Conservation (phyloP, 768 basidiomycete species). For the Pleurotus citrinopileatus region DNA sequence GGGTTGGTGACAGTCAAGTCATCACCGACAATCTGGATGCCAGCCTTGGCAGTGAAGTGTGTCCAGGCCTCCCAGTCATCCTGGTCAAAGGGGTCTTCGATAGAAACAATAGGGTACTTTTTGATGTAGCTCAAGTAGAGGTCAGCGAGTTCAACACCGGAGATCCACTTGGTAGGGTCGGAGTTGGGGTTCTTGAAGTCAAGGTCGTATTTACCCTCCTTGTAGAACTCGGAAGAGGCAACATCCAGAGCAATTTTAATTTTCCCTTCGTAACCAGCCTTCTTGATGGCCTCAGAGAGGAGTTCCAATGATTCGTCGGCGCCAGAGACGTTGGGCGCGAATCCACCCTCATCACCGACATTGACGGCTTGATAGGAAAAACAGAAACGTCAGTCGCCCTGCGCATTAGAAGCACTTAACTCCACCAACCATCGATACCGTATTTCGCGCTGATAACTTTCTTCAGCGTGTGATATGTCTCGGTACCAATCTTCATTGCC, state of each 20-base stretch:
- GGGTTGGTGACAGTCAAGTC: conserved; percentile 99
- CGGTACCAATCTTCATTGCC: conserved; percentile 98
- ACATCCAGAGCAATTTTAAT: conserved; percentile 98
- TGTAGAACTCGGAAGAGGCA: conserved; percentile 99
- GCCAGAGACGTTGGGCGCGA: conserved; percentile 96
- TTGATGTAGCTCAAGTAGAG: conserved; percentile 83
- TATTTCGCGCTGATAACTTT: conserved; percentile 99
- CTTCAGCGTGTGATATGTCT: conserved; percentile 97
- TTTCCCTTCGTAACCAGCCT: conserved; percentile 98
- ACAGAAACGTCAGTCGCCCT: conserved; percentile 14
- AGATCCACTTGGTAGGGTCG: conserved; percentile 94
- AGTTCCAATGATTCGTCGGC: conserved; percentile 98
- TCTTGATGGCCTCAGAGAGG: conserved; percentile 92
- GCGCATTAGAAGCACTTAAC: conserved; percentile 10
- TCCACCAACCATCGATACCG: conserved; percentile 86
- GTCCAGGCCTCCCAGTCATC: conserved; percentile 99
- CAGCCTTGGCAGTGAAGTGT: conserved; percentile 77
- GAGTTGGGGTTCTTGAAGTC: conserved; percentile 99
- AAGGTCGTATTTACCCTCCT: conserved; percentile 98
- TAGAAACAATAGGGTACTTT: conserved; percentile 94
- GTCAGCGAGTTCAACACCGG: conserved; percentile 89
- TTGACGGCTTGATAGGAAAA: conserved; percentile 71
- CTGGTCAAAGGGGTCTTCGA: conserved; percentile 99
- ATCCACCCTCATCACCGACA: conserved; percentile 99
- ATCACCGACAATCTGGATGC: conserved; percentile 92